phyloP scores from a whole-genome alignment of 371 early-diverging fungal genomes.

The Polyrhizophydium stewartii region DNA sequence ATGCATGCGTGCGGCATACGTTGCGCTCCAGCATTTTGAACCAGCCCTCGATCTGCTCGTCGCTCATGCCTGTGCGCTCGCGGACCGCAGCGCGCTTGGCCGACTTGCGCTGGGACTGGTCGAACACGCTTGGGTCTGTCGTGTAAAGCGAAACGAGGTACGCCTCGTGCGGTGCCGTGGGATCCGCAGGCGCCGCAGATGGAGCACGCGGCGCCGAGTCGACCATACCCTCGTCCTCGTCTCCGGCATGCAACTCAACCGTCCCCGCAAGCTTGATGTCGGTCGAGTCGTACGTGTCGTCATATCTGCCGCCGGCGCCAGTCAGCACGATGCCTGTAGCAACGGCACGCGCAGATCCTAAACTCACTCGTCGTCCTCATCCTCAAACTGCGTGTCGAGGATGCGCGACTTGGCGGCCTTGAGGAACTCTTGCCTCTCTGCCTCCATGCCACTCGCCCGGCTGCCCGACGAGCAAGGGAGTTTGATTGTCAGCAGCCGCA shows the following conservation, averaged over 20 bases:
- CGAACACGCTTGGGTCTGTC: slow-evolving; percentile 43
- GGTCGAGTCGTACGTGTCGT: slow-evolving; percentile 83
- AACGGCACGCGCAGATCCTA: not conserved
- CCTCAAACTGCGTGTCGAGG: slow-evolving; percentile 54
- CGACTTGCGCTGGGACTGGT: slow-evolving; percentile 57
- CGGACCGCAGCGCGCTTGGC: slow-evolving; percentile 56
- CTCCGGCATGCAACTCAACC: slow-evolving; percentile 50
- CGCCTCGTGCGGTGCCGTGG: slow-evolving; percentile 7
- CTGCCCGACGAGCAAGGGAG: not conserved
- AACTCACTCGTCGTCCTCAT: slow-evolving; percentile 69
- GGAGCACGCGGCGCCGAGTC: not conserved
- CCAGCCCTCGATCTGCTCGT: slow-evolving; percentile 95
- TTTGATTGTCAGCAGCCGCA: no score
- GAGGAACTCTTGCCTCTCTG: slow-evolving; percentile 59
- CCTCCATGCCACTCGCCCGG: slow-evolving; percentile 9
- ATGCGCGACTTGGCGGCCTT: slow-evolving; percentile 53
- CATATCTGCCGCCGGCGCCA: slow-evolving; percentile 44
- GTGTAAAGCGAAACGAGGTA: slow-evolving; percentile 17
- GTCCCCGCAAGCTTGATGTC: slow-evolving; percentile 57
- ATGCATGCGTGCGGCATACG: slow-evolving; percentile 46
- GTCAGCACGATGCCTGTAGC: not conserved
- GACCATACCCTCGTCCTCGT: slow-evolving; percentile 49
- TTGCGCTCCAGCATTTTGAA: slow-evolving; percentile 76
- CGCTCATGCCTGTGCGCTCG: slow-evolving; percentile 66
- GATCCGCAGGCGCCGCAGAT: not conserved